A percentile compares a stretch with the other conserved stretches of the same genome.
These are phyloP conservation scores for Obba rivulosa DNA, from an alignment of 768 basidiomycete species.

Conservation along the genomic window DNA sequence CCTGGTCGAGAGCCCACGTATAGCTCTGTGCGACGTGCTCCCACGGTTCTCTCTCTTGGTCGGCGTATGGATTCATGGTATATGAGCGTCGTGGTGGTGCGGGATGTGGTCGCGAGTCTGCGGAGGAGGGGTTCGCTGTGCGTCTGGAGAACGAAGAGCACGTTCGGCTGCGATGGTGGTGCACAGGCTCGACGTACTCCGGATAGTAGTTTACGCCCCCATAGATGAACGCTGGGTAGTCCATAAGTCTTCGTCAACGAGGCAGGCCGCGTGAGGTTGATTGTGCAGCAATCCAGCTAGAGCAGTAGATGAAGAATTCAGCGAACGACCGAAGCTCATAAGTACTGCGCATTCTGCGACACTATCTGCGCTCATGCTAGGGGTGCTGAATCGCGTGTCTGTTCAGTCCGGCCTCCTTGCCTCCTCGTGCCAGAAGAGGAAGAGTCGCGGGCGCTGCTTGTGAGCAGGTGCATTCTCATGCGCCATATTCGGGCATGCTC, in stretches of 20 bases:
- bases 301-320: background rate
- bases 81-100: background rate
- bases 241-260: constrained; percentile 6
- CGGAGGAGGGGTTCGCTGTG: background rate
- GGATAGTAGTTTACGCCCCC: too few species aligned
- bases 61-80: background rate
- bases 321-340: background rate
- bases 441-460: constrained; percentile 2
- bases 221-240: constrained; percentile 4
- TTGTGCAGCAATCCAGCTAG: background rate
- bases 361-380: constrained; percentile 7
- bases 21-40: constrained; percentile 25
- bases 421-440: constrained; percentile 23
- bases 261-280: background rate
- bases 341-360: background rate
- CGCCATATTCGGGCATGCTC: too few species aligned
- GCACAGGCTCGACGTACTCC: too few species aligned
- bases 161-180: too few species aligned
- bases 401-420: constrained; percentile 16
- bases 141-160: background rate
- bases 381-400: constrained; percentile 6
- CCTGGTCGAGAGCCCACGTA: constrained; percentile 48
- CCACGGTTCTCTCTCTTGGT: constrained; percentile 6
- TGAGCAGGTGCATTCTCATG: background rate
- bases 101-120: background rate